A percentile compares a stretch with the other conserved stretches of the same genome.
Evolutionary conservation across 352 stramenopile species (phyloP).

Genomic region (Thalassiosira livingstoniorum): DNA sequence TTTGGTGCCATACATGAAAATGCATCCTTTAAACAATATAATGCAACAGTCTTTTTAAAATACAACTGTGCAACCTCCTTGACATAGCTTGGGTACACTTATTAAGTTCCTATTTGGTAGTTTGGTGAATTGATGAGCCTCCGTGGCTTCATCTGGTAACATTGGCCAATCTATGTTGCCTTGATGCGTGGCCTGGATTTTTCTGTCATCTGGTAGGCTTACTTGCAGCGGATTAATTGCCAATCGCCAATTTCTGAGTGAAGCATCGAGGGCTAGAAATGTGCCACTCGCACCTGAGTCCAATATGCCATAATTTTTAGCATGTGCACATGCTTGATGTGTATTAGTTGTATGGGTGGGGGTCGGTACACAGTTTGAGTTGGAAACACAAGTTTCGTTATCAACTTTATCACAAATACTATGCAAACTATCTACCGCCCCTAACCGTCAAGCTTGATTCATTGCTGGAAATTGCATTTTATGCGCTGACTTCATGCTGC

Average conservation of each 20-base stretch:
- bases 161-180: not conserved
- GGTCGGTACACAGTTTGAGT: not conserved
- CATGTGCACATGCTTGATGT: no score
- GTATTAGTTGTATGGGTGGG: not conserved
- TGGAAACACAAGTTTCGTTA: not conserved
- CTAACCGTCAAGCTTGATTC: no score
- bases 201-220: not conserved
- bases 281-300: not conserved
- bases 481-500: not conserved
- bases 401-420: not conserved
- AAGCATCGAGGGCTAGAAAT: not conserved
- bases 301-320: not conserved
- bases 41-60: not conserved
- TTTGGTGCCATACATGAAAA: not conserved
- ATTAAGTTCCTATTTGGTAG: not conserved
- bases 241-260: not conserved
- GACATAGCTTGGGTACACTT: not conserved
- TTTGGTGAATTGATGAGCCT: not conserved
- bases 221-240: not conserved
- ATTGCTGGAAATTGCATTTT: not conserved
- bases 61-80: not conserved
- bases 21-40: slow-evolving; percentile 1
- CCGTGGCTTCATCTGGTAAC: not conserved
- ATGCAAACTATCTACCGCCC: not conserved
- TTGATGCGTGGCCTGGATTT: not conserved